Evolutionary conservation across 345 rosid species (phyloP), one percentile per base, ranked within the genome.

Genomic region (Trapa bicornis): DNA sequence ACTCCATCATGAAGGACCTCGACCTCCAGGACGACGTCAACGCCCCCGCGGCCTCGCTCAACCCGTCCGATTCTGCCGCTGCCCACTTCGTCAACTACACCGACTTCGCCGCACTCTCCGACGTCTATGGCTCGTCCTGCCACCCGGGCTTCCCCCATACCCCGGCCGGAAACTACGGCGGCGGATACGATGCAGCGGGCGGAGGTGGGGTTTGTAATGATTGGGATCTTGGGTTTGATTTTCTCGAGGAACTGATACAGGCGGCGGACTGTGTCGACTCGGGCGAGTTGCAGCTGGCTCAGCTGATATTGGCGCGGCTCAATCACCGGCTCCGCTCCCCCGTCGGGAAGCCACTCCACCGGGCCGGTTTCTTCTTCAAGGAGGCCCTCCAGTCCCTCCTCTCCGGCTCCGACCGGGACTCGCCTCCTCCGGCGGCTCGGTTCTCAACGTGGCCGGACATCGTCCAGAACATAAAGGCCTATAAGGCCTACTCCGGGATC

Each of bases 251-350:
- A 68, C 80, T 95, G 11, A 79, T 91, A 70, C 82, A 87, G 71
- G 96, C 85, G 2, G 91, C 93, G 0, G 96, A 83, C 37, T 95
- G 87, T 63, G 72, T 95, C 68, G 97, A 95, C 76, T 84, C 94
- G 5, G 88, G 85, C 73, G 85, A 95, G 72, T 71, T 85, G 60
- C 96, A 81, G 37, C 85, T 86, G 36, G 92, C 94, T 29, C 91
- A 95, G 54, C 84, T 80, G 79, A 82, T 84, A 70, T 72, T 95
- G 68, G 89, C 91, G 15, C 94, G 96, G 68, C 96, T 95, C 76
- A 83, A 82, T 61, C 84, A 83, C 35, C 86, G 84, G 12, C 69
- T 89, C 10, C 73, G 84, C 37, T 77, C 84, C 9, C 92, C 98
- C 0, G 56, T 61, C 0, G 96, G 97, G 0, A 91, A 84, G 67